These are phyloP conservation scores for Ceratobasidium sp. DNA, from an alignment of 1,284 basidiomycete species.

Conservation along the genomic window DNA sequence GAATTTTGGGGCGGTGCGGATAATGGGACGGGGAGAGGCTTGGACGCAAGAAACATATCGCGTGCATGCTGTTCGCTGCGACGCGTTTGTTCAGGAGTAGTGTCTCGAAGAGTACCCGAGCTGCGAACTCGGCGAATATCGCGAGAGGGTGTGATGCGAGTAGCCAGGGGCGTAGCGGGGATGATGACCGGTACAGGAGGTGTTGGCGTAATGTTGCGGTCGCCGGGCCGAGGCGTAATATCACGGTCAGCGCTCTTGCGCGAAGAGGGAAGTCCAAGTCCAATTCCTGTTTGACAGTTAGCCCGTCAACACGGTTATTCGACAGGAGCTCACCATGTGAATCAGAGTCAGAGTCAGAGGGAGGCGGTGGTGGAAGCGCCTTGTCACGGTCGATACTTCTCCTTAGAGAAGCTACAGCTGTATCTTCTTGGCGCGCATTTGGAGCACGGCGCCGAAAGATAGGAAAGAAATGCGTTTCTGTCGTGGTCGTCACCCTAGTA, in stretches of 20 bases:
- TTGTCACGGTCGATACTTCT: constrained; percentile 24
- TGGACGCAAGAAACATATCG: constrained; percentile 8
- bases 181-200: constrained; percentile 23
- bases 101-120: constrained; percentile 17
- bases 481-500: constrained; percentile 33
- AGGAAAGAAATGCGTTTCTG: constrained; percentile 37
- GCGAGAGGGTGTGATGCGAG: neutral
- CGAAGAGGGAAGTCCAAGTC: neutral
- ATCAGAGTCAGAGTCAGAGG: constrained; percentile 1
- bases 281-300: constrained; percentile 12
- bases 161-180: constrained; percentile 3
- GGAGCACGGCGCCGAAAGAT: constrained; percentile 26
- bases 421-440: neutral
- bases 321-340: constrained; percentile 20
- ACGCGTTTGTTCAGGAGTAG: neutral
- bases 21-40: constrained; percentile 14
- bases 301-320: neutral
- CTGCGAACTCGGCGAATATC: constrained; percentile 31
- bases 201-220: constrained; percentile 10
- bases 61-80: constrained; percentile 24
- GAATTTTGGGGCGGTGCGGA: constrained; percentile 26
- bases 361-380: constrained; percentile 30
- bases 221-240: constrained; percentile 18
- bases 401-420: constrained; percentile 1
- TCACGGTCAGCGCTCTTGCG: constrained; percentile 16